These are phyloP conservation scores for Colletotrichum sp. DNA, from an alignment of 2,329 filamentous ascomycete genomes.

Conservation along the genomic window DNA sequence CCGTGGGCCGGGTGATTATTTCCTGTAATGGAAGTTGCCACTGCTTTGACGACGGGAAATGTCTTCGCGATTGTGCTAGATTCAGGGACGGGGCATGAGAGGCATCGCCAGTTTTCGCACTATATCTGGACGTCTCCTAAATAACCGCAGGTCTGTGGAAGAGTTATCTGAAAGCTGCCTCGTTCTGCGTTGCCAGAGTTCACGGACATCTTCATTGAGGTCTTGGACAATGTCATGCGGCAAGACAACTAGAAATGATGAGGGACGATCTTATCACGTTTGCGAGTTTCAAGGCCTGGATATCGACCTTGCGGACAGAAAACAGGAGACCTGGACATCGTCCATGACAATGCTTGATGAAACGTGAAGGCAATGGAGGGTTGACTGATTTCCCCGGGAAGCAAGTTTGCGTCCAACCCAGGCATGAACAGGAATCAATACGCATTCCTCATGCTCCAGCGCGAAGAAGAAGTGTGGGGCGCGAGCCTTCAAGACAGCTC, in stretches of 20 bases:
- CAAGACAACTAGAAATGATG: background rate
- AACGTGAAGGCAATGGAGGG: background rate
- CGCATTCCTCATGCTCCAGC: background rate
- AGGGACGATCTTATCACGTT: background rate
- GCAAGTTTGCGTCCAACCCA: background rate
- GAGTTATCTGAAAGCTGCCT: background rate
- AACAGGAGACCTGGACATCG: background rate
- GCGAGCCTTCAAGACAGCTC: background rate
- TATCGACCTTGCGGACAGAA: background rate
- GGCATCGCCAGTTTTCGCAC: background rate
- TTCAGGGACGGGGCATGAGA: background rate
- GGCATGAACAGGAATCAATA: background rate
- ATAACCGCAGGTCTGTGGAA: background rate
- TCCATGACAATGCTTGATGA: background rate
- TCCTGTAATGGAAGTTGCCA: constrained; percentile 51
- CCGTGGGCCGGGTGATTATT: constrained; percentile 72
- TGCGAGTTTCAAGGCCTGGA: background rate
- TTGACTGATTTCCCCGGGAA: background rate
- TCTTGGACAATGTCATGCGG: background rate
- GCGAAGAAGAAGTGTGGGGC: background rate
- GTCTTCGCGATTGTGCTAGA: background rate
- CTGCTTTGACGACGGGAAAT: background rate
- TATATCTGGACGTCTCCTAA: background rate
- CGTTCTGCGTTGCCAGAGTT: background rate
- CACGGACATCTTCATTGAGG: background rate